A percentile compares a stretch with the other conserved stretches of the same genome.
phyloP scores from a whole-genome alignment of 805 yeast genomes.

The Candida chilensis region DNA sequence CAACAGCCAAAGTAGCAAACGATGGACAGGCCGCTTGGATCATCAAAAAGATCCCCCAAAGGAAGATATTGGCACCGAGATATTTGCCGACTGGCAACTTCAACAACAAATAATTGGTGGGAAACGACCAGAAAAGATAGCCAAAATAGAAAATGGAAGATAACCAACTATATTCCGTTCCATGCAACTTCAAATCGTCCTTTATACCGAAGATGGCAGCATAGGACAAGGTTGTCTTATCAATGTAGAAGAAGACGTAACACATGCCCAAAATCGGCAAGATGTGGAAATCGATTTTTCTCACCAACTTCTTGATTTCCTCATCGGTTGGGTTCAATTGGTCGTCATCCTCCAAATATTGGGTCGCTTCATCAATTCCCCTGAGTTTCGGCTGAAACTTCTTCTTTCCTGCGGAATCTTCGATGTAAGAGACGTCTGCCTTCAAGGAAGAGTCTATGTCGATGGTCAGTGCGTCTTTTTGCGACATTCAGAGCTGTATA shows the following conservation, averaged over 20 bases:
- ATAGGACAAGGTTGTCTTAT: slow-evolving; percentile 3
- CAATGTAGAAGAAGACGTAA: slow-evolving; percentile 4
- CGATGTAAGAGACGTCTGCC: no score
- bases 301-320: no score
- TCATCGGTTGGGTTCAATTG: no score
- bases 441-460: no score
- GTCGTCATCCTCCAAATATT: no score
- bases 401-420: no score
- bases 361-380: no score
- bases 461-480: no score
- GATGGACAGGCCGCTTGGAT: slow-evolving; percentile 6
- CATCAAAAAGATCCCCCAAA: slow-evolving; percentile 8
- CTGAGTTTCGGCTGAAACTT: no score
- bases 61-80: slow-evolving; percentile 8
- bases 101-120: slow-evolving; percentile 4
- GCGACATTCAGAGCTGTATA: no score
- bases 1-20: slow-evolving; percentile 7
- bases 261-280: no score
- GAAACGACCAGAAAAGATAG: slow-evolving; percentile 1
- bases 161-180: slow-evolving; percentile 13
- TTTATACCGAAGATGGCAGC: slow-evolving; percentile 24
- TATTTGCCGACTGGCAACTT: slow-evolving; percentile 14
- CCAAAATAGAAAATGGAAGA: slow-evolving; percentile 4
- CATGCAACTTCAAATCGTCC: slow-evolving; percentile 14
- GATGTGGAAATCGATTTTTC: no score